These are phyloP conservation scores for Theobroma cacao DNA, from an alignment of 345 rosid species.

Conservation along the genomic window DNA sequence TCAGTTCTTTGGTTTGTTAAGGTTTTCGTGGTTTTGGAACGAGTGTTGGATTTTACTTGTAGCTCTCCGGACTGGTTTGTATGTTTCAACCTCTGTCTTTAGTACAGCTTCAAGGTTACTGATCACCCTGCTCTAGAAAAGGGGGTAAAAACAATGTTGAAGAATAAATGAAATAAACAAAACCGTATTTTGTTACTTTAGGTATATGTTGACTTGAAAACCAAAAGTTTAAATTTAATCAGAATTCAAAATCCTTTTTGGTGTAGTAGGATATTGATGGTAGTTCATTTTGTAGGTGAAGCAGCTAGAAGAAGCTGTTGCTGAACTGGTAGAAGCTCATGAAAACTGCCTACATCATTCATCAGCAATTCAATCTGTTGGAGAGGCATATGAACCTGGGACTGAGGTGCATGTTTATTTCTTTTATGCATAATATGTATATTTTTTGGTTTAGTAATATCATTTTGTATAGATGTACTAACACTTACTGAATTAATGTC, in stretches of 20 bases:
- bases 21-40: not conserved
- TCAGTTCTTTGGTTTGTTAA: not conserved
- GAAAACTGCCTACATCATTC: slow-evolving; percentile 48
- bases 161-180: not conserved
- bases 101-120: not conserved
- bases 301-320: slow-evolving; percentile 64
- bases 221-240: not conserved
- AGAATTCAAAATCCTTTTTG: not conserved
- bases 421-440: not conserved
- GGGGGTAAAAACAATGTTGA: not conserved
- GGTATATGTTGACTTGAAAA: not conserved
- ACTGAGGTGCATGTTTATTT: slow-evolving; percentile 43
- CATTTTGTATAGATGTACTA: not conserved
- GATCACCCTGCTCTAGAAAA: not conserved
- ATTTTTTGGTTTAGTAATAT: not conserved
- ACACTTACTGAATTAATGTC: not conserved
- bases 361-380: slow-evolving; percentile 59
- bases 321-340: slow-evolving; percentile 49
- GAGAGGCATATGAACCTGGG: slow-evolving; percentile 56
- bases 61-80: not conserved
- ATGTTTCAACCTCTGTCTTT: not conserved
- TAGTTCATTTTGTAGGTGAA: slow-evolving; percentile 48
- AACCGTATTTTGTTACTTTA: not conserved
- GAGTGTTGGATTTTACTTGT: not conserved
- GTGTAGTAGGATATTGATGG: not conserved